A percentile compares a stretch with the other conserved stretches of the same genome.
Evolutionary conservation across 1,284 basidiomycete species (phyloP).

Genomic region (Polyporus tsugae): DNA sequence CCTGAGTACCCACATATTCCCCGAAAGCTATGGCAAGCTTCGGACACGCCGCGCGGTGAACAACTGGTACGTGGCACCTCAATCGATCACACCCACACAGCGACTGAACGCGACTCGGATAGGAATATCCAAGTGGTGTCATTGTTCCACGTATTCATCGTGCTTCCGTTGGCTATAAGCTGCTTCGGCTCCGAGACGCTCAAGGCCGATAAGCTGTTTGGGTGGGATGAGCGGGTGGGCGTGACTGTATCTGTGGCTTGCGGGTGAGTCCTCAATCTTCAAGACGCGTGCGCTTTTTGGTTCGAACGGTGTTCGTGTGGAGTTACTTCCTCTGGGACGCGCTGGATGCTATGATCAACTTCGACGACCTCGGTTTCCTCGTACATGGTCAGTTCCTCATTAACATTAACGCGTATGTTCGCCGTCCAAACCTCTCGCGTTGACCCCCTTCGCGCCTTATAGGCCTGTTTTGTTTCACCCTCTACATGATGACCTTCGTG

Average conservation of each 20-base stretch:
- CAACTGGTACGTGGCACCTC: conserved; percentile 55
- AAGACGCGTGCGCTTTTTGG: background rate
- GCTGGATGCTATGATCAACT: conserved; percentile 62
- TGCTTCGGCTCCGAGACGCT: conserved; percentile 51
- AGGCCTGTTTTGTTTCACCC: conserved; percentile 65
- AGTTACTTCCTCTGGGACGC: conserved; percentile 74
- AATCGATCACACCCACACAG: background rate
- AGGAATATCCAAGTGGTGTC: conserved; percentile 63
- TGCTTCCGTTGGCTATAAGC: conserved; percentile 58
- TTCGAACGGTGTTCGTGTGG: conserved; percentile 4
- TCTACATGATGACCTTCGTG: conserved; percentile 70
- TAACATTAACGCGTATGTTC: too few species aligned
- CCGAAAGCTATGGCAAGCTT: conserved; percentile 48
- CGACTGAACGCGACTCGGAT: conserved; percentile 35
- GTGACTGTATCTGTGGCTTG: conserved; percentile 59
- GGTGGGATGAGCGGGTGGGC: conserved; percentile 61
- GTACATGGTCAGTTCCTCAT: conserved; percentile 59
- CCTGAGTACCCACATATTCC: conserved; percentile 51
- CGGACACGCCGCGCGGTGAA: conserved; percentile 53
- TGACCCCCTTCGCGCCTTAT: background rate
- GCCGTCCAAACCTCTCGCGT: background rate
- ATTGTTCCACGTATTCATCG: conserved; percentile 58
- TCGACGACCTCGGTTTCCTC: conserved; percentile 66
- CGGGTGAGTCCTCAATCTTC: conserved; percentile 51
- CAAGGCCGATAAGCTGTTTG: conserved; percentile 58